phyloP scores from a whole-genome alignment of 2,329 filamentous ascomycete genomes.

The Xylariaceae sp. region DNA sequence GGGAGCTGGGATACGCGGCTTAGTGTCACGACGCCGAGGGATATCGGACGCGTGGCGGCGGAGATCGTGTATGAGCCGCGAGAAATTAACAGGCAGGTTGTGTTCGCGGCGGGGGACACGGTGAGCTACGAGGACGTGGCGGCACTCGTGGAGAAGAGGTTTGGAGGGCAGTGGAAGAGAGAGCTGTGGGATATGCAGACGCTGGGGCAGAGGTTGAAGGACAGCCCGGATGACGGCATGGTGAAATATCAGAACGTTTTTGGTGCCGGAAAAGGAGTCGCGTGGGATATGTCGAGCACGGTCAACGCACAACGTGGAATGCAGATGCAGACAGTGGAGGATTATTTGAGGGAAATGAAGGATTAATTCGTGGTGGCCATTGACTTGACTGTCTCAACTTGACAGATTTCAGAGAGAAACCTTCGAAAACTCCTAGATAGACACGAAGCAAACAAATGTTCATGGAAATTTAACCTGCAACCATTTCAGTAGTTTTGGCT shows the following conservation, averaged over 20 bases:
- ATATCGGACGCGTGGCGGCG: conserved; percentile 68
- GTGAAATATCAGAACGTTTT: conserved; percentile 62
- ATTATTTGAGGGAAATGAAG: conserved; percentile 40
- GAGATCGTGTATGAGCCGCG: conserved; percentile 56
- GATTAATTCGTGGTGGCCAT: background rate
- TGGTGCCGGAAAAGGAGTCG: conserved; percentile 55
- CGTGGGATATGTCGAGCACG: conserved; percentile 55
- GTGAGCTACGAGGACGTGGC: conserved; percentile 56
- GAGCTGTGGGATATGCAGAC: conserved; percentile 52
- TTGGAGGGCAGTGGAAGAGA: conserved; percentile 47
- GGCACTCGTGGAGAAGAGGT: conserved; percentile 52
- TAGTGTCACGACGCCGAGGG: conserved; percentile 65
- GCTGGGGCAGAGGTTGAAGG: conserved; percentile 47
- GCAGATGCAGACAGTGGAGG: conserved; percentile 45
- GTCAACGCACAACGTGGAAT: conserved; percentile 54
- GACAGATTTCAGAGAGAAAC: too few relatives aligned
- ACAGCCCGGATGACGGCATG: conserved; percentile 52
- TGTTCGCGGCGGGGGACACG: conserved; percentile 62
- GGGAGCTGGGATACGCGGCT: conserved; percentile 67
- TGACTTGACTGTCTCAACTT: too few relatives aligned
- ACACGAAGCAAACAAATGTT: too few relatives aligned
- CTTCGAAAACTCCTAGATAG: too few relatives aligned
- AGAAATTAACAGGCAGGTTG: conserved; percentile 43
- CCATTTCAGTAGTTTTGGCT: too few relatives aligned
- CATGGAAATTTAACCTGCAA: too few relatives aligned